phyloP scores from a whole-genome alignment of 2,329 filamentous ascomycete species.

The Xylariaceae sp. region DNA sequence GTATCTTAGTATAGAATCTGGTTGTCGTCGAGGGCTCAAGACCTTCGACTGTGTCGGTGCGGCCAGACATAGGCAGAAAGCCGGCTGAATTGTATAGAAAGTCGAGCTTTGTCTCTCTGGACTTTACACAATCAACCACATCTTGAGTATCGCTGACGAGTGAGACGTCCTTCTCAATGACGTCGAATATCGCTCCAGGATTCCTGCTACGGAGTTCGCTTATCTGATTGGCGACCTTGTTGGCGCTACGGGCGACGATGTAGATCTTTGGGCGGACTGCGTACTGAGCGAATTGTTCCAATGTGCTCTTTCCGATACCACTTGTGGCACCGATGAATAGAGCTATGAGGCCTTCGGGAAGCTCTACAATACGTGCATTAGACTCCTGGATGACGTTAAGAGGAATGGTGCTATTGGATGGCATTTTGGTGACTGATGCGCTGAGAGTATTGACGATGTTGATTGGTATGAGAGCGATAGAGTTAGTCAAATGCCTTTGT shows the following conservation, averaged over 20 bases:
- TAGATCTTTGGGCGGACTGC: conserved; percentile 38
- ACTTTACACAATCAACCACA: conserved; percentile 28
- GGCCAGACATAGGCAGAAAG: conserved; percentile 30
- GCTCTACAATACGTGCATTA: conserved; percentile 26
- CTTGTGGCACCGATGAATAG: conserved; percentile 39
- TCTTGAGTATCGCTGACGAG: conserved; percentile 32
- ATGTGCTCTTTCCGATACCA: conserved; percentile 43
- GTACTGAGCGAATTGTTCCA: conserved; percentile 36
- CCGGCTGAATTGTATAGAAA: conserved; percentile 36
- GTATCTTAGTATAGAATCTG: conserved; percentile 50
- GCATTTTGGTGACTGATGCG: not conserved
- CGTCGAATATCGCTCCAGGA: conserved; percentile 21
- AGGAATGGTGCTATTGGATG: not conserved
- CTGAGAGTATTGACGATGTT: not conserved
- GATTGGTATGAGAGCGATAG: not conserved
- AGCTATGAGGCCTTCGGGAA: conserved; percentile 21
- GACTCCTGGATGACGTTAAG: conserved; percentile 18
- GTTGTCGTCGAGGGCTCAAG: conserved; percentile 47
- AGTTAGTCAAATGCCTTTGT: not conserved
- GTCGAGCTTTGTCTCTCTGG: conserved; percentile 31
- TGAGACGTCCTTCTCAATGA: conserved; percentile 31
- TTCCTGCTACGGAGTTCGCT: not conserved
- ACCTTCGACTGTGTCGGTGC: conserved; percentile 47
- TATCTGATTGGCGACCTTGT: not conserved
- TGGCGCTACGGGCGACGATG: conserved; percentile 35